phyloP scores from a whole-genome alignment of 2,329 filamentous ascomycete genomes.

The Calonectria pauciramosa region DNA sequence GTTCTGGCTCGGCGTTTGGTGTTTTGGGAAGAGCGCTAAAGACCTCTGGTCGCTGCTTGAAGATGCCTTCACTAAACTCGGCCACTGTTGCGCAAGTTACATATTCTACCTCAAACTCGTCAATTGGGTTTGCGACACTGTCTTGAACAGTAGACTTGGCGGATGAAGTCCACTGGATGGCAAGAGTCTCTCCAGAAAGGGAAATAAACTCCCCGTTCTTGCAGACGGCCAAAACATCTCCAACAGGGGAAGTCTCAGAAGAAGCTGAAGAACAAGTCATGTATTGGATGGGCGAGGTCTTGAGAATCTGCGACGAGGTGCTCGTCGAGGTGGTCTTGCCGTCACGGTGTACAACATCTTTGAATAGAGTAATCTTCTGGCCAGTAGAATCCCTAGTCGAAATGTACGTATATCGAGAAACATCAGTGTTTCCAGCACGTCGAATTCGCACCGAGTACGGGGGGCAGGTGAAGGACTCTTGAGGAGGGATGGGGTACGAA shows the following conservation, averaged over 20 bases:
- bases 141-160: slow-evolving; percentile 54
- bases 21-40: slow-evolving; percentile 65
- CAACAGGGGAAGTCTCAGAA: slow-evolving; percentile 44
- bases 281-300: slow-evolving; percentile 52
- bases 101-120: slow-evolving; percentile 63
- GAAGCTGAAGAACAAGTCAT: slow-evolving; percentile 50
- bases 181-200: slow-evolving; percentile 67
- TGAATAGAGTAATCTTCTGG: slow-evolving; percentile 70
- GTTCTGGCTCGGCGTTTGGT: slow-evolving; percentile 62
- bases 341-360: slow-evolving; percentile 66
- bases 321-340: slow-evolving; percentile 67
- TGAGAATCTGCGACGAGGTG: slow-evolving; percentile 57
- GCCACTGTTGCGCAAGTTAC: slow-evolving; percentile 60
- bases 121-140: slow-evolving; percentile 48
- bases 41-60: slow-evolving; percentile 67
- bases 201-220: slow-evolving; percentile 72
- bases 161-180: slow-evolving; percentile 52
- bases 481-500: slow-evolving; percentile 76
- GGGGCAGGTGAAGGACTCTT: slow-evolving; percentile 73
- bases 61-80: slow-evolving; percentile 67
- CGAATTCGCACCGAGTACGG: slow-evolving; percentile 71
- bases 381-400: slow-evolving; percentile 64
- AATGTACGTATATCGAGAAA: slow-evolving; percentile 73
- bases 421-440: slow-evolving; percentile 60
- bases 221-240: slow-evolving; percentile 68